These are phyloP conservation scores for Fraxinus baroniana DNA, from an alignment of 305 asterid species.

Conservation along the genomic window DNA sequence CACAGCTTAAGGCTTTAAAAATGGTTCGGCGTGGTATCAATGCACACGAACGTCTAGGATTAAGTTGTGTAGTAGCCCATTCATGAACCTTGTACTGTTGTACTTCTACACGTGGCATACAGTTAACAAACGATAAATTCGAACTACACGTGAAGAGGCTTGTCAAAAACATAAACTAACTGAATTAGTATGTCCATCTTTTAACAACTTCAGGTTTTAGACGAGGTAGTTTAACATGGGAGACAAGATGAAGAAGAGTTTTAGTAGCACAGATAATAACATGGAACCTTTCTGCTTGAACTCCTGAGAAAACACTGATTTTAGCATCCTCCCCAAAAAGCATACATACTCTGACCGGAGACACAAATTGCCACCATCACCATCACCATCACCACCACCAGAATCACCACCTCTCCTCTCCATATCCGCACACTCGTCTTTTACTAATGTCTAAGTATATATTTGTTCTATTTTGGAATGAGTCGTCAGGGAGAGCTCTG, in stretches of 20 bases:
- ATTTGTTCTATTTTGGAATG: not conserved
- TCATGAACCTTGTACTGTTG: no score
- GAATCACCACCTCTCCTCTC: constrained; percentile 6
- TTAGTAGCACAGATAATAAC: constrained; percentile 24
- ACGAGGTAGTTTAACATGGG: not conserved
- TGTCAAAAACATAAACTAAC: not conserved
- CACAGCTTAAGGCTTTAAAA: not conserved
- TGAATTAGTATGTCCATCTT: not conserved
- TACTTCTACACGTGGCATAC: not conserved
- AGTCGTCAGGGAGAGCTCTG: not conserved
- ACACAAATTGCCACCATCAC: not conserved
- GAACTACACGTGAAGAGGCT: not conserved
- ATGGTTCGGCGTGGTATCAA: not conserved
- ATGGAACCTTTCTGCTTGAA: not conserved
- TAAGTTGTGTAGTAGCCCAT: no score
- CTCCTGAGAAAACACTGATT: constrained; percentile 25
- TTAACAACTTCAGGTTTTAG: not conserved
- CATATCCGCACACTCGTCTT: constrained; percentile 2
- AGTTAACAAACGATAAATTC: no score
- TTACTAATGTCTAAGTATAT: not conserved
- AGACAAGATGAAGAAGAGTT: not conserved
- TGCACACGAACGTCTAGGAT: no score
- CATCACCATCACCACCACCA: constrained; percentile 19
- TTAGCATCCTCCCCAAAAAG: constrained; percentile 40
- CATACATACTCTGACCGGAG: constrained; percentile 19